These are phyloP conservation scores for Ustulina deusta DNA, from an alignment of 2,329 filamentous ascomycete genomes.

Conservation along the genomic window DNA sequence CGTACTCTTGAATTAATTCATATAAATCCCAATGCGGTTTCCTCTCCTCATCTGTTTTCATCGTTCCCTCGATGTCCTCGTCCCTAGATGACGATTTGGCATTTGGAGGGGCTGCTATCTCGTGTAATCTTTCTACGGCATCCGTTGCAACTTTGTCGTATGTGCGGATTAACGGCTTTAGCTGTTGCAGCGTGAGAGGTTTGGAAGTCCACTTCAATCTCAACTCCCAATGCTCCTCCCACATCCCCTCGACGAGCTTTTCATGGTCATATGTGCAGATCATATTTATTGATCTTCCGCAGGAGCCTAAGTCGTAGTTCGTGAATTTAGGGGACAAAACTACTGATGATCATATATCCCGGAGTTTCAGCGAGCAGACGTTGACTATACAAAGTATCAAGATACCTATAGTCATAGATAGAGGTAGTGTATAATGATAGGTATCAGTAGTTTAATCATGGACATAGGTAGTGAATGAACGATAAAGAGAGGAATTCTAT, in stretches of 20 bases:
- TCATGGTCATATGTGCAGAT: slow-evolving; percentile 10
- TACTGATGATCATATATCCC: not conserved
- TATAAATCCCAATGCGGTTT: slow-evolving; percentile 69
- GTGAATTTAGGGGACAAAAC: not conserved
- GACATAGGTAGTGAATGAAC: not conserved
- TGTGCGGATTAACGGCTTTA: slow-evolving; percentile 69
- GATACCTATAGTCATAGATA: no score
- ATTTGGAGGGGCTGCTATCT: slow-evolving; percentile 63
- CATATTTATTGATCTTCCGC: slow-evolving; percentile 23
- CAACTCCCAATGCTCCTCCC: slow-evolving; percentile 67
- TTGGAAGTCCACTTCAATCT: slow-evolving; percentile 75
- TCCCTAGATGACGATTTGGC: slow-evolving; percentile 32
- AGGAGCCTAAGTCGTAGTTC: not conserved
- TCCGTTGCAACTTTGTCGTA: slow-evolving; percentile 78
- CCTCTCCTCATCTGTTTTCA: slow-evolving; percentile 46
- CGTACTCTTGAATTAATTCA: slow-evolving; percentile 69
- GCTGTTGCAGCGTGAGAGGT: slow-evolving; percentile 71
- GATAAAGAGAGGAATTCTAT: not conserved
- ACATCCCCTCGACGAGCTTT: slow-evolving; percentile 33
- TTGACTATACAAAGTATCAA: not conserved
- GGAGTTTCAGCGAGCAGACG: no score
- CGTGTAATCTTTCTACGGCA: slow-evolving; percentile 72
- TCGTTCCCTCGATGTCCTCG: slow-evolving; percentile 40
- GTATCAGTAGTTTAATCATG: no score
- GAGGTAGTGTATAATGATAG: not conserved